Percentiles rank a stretch among this genome's conserved stretches.
Evolutionary conservation across 2,329 filamentous ascomycete genomes (phyloP).

Genomic region (Stagonosporopsis cucurbitacearum): DNA sequence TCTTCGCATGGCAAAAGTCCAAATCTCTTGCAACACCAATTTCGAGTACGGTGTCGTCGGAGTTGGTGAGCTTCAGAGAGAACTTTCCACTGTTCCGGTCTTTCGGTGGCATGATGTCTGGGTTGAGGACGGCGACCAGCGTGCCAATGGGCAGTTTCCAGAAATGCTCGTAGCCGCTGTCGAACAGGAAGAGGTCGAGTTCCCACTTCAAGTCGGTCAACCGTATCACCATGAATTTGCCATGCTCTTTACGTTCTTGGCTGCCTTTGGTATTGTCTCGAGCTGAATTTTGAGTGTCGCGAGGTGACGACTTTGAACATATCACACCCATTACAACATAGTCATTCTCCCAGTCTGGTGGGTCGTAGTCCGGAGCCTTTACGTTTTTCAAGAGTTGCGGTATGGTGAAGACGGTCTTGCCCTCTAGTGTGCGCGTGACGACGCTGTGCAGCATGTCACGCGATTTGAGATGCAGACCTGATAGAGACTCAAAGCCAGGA

Average conservation of each 20-base stretch:
- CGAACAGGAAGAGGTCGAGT: conserved; percentile 90
- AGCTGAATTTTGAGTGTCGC: conserved; percentile 60
- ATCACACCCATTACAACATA: conserved; percentile 89
- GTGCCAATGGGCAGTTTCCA: conserved; percentile 96
- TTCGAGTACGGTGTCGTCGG: conserved; percentile 88
- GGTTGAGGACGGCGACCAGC: conserved; percentile 89
- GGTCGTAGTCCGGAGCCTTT: conserved; percentile 80
- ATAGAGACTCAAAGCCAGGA: conserved; percentile 75
- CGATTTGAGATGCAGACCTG: conserved; percentile 80
- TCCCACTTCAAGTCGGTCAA: conserved; percentile 90
- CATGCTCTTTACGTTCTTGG: conserved; percentile 60
- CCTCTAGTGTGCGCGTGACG: conserved; percentile 76
- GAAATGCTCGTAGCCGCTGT: conserved; percentile 86
- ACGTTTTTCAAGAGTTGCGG: conserved; percentile 82
- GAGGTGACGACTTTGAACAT: conserved; percentile 85
- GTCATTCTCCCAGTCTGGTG: conserved; percentile 83
- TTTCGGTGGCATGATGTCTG: conserved; percentile 85
- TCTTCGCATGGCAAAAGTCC: conserved; percentile 83
- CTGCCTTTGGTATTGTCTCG: conserved; percentile 50
- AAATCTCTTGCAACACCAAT: conserved; percentile 84
- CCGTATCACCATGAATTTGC: conserved; percentile 92
- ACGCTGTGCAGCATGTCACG: conserved; percentile 82
- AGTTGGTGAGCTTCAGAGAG: conserved; percentile 82
- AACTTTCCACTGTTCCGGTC: conserved; percentile 82
- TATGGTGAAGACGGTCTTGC: conserved; percentile 78